A percentile compares a stretch with the other conserved stretches of the same genome.
These are phyloP conservation scores for Epichloe sp. DNA, from an alignment of 2,329 filamentous ascomycete genomes.

Conservation along the genomic window DNA sequence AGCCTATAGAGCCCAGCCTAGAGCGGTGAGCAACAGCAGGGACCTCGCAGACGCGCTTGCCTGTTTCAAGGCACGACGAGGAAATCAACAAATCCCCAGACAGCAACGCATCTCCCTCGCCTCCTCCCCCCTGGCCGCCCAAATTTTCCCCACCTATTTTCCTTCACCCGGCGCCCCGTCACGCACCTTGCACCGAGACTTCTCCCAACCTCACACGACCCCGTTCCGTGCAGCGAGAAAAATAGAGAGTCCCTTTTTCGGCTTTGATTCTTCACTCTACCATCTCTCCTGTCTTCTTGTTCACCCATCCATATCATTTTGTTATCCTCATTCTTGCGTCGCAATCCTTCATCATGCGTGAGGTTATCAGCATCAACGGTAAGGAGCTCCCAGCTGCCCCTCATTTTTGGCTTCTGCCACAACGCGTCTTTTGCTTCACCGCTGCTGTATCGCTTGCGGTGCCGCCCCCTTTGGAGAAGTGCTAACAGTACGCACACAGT, in stretches of 20 bases:
- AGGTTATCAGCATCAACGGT: slow-evolving; percentile 99
- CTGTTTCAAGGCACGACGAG: slow-evolving; percentile 19
- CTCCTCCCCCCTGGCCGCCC: slow-evolving; percentile 20
- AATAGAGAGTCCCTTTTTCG: slow-evolving; percentile 6
- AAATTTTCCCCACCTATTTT: slow-evolving; percentile 37
- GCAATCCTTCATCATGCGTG: slow-evolving; percentile 66
- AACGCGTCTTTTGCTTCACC: slow-evolving; percentile 8
- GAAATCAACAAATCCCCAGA: slow-evolving; percentile 27
- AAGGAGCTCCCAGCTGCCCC: slow-evolving; percentile 27
- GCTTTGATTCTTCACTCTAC: slow-evolving; percentile 13
- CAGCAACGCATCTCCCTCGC: slow-evolving; percentile 13
- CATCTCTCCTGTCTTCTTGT: slow-evolving; percentile 9
- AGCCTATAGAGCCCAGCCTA: too few relatives aligned
- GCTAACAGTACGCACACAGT: slow-evolving; percentile 55
- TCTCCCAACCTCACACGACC: slow-evolving; percentile 13
- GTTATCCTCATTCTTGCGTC: slow-evolving; percentile 8
- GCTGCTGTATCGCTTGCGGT: not conserved
- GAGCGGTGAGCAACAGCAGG: slow-evolving; percentile 3
- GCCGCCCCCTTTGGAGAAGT: slow-evolving; percentile 9
- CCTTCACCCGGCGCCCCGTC: slow-evolving; percentile 13
- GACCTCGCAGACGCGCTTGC: slow-evolving; percentile 18
- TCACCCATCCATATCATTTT: slow-evolving; percentile 9
- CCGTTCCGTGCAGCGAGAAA: slow-evolving; percentile 8
- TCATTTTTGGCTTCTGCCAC: slow-evolving; percentile 15
- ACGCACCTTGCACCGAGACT: slow-evolving; percentile 11